Conservation (phyloP, 176 grass and related monocot species). For the Aegilops tauschii region DNA sequence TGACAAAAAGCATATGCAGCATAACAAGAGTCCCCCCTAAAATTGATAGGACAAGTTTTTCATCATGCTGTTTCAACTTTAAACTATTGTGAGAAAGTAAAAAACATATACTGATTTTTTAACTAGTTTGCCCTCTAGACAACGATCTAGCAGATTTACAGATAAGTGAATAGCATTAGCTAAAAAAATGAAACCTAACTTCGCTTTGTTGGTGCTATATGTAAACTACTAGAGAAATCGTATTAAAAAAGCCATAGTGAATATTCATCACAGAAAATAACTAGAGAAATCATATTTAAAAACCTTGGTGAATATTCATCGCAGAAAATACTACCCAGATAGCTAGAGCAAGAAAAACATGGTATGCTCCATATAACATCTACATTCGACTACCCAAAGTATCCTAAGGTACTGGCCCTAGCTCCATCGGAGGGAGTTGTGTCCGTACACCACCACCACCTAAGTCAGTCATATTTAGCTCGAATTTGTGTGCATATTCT, state of each 20-base stretch:
- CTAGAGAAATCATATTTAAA: too few relatives aligned
- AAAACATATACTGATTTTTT: neutral
- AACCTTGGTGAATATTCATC: neutral
- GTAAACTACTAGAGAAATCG: neutral
- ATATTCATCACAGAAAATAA: too few relatives aligned
- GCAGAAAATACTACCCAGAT: neutral
- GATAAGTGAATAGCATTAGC: neutral
- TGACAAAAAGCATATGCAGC: neutral
- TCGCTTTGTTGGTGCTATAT: neutral
- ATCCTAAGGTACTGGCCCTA: neutral
- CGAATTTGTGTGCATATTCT: neutral
- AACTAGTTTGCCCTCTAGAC: neutral
- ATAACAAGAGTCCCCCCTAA: neutral
- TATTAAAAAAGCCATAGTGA: neutral
- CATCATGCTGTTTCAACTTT: neutral
- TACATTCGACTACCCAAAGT: neutral
- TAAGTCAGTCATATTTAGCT: neutral
- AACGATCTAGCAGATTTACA: neutral
- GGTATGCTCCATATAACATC: neutral
- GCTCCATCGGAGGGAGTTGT: neutral
- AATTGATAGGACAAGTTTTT: neutral
- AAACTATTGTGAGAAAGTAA: neutral
- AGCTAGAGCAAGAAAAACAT: conserved; percentile 11
- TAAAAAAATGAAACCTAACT: neutral
- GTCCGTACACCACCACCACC: neutral